A percentile compares a stretch with the other conserved stretches of the same genome.
These are phyloP conservation scores for Vaucheria bursata DNA, from an alignment of 352 stramenopile genomes.

Conservation along the genomic window DNA sequence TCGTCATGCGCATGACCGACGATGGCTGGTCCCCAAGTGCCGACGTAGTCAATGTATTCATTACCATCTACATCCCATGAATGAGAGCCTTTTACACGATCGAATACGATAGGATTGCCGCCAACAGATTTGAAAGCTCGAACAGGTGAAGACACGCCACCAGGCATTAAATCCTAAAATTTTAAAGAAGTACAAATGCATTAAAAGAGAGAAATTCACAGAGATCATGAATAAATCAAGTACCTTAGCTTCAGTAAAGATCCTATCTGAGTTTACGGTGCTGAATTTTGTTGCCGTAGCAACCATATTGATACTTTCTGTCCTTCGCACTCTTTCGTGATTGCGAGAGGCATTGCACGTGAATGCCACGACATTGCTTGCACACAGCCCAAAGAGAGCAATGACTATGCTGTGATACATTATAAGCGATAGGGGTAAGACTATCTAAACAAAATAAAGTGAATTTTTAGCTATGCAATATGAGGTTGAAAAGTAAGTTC, in stretches of 20 bases:
- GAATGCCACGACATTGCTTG: no score
- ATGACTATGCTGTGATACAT: no score
- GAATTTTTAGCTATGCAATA: no score
- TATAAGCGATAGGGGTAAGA: no score
- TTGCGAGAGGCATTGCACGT: no score
- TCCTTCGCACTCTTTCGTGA: no score
- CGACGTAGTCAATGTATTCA: constrained; percentile 62
- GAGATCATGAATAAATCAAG: not conserved
- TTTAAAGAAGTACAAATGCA: not conserved
- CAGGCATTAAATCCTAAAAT: constrained; percentile 65
- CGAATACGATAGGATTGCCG: constrained; percentile 74
- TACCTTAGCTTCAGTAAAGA: constrained; percentile 41
- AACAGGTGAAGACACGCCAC: constrained; percentile 70
- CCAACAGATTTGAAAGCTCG: constrained; percentile 74
- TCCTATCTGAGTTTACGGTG: constrained; percentile 37
- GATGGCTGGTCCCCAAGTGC: constrained; percentile 74
- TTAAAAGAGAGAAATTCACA: not conserved
- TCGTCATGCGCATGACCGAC: constrained; percentile 72
- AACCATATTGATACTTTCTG: constrained; percentile 24
- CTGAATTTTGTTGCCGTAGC: constrained; percentile 14
- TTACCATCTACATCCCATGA: constrained; percentile 70
- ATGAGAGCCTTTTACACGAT: constrained; percentile 70
- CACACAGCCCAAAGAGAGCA: no score
- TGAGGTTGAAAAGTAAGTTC: no score
- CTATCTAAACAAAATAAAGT: no score